Conservation (phyloP, 2,329 filamentous ascomycete genomes). For the Helotiales sp. region DNA sequence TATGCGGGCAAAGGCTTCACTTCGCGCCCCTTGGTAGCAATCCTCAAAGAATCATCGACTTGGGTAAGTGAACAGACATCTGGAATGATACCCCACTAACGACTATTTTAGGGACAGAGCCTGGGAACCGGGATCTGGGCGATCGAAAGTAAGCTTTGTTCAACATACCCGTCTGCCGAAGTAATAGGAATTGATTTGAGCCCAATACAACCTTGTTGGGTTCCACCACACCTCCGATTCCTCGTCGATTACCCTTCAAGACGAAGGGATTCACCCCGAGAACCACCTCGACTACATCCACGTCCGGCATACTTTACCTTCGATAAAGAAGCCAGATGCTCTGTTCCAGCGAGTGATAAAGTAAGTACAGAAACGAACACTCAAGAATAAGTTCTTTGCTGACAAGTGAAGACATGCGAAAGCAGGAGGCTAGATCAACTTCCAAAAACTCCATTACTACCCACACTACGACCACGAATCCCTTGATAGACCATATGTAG, state of each 20-base stretch:
- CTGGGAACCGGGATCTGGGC: constrained; percentile 66
- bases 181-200: constrained; percentile 68
- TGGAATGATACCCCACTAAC: background rate
- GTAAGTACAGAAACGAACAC: constrained; percentile 27
- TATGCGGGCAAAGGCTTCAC: constrained; percentile 47
- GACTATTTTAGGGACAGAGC: constrained; percentile 49
- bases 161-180: constrained; percentile 59
- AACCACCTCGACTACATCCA: constrained; percentile 63
- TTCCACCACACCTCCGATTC: constrained; percentile 76
- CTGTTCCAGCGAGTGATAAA: constrained; percentile 14
- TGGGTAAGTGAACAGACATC: constrained; percentile 39
- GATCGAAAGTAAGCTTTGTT: constrained; percentile 48
- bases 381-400: background rate
- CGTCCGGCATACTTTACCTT: constrained; percentile 44
- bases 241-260: constrained; percentile 51
- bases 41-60: constrained; percentile 36
- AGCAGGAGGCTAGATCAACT: constrained; percentile 52
- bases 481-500: constrained; percentile 18
- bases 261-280: constrained; percentile 51
- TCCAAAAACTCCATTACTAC: constrained; percentile 49
- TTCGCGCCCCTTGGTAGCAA: constrained; percentile 49
- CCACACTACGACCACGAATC: constrained; percentile 48
- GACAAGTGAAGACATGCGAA: constrained; percentile 27
- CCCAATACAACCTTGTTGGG: constrained; percentile 65
- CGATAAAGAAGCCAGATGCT: constrained; percentile 7